Evolutionary conservation across 2,329 filamentous ascomycete species (phyloP).

Genomic region (Aureobasidium zeae): DNA sequence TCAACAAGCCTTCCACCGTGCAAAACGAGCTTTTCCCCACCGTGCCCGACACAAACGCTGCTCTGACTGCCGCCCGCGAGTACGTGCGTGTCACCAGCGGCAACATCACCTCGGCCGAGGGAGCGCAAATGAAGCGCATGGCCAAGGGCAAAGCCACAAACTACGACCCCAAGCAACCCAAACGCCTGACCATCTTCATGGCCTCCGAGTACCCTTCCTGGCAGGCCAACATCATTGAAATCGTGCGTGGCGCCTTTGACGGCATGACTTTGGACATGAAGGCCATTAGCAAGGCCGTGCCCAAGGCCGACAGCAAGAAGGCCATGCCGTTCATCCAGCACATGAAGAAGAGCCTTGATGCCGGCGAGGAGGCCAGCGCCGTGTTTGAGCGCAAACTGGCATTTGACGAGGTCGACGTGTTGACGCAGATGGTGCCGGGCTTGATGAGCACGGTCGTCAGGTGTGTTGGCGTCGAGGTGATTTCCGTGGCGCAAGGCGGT

Average conservation of each 20-base stretch:
- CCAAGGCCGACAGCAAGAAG: constrained; percentile 90
- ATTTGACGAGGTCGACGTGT: constrained; percentile 72
- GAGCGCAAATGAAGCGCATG: constrained; percentile 74
- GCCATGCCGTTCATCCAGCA: constrained; percentile 93
- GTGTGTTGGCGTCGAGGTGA: constrained; percentile 61
- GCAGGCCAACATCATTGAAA: constrained; percentile 83
- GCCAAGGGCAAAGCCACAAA: constrained; percentile 78
- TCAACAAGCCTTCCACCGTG: constrained; percentile 65
- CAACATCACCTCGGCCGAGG: constrained; percentile 80
- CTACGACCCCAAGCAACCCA: constrained; percentile 86
- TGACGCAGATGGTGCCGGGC: constrained; percentile 68
- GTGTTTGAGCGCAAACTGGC: constrained; percentile 77
- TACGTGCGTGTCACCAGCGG: constrained; percentile 69
- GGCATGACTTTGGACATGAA: constrained; percentile 64
- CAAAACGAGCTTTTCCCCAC: constrained; percentile 70
- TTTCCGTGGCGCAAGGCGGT: constrained; percentile 61
- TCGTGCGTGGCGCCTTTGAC: constrained; percentile 64
- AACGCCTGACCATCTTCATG: constrained; percentile 80
- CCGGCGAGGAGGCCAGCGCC: constrained; percentile 47
- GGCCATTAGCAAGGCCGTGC: constrained; percentile 65
- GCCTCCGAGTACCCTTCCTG: constrained; percentile 74
- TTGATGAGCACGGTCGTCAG: constrained; percentile 66
- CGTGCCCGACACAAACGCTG: constrained; percentile 54
- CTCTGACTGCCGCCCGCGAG: constrained; percentile 66
- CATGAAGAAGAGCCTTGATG: constrained; percentile 72